Percentiles rank a stretch among this genome's conserved stretches.
Evolutionary conservation across 2,329 filamentous ascomycete species (phyloP).

Genomic region (Monosporascus sp.): DNA sequence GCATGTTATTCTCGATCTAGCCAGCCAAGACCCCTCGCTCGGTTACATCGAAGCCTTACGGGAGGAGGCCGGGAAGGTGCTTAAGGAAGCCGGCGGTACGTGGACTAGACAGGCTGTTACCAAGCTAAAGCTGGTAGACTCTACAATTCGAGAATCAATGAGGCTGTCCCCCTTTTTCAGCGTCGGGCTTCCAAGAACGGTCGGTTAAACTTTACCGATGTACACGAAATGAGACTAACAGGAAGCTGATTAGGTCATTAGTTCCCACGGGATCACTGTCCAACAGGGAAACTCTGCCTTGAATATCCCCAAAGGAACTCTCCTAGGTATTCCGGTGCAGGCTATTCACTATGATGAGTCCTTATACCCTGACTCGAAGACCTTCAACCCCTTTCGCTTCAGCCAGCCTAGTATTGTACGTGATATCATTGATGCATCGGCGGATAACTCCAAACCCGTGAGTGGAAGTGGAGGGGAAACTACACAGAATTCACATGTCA

Average conservation of each 20-base stretch:
- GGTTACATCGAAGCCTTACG: conserved; percentile 6
- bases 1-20: conserved; percentile 5
- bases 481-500: not conserved
- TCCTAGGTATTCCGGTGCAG: not conserved
- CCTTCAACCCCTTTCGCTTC: not conserved
- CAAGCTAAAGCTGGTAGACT: conserved; percentile 4
- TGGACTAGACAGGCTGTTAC: conserved; percentile 2
- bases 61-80: not conserved
- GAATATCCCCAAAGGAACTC: not conserved
- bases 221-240: too few species aligned
- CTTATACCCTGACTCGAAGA: not conserved
- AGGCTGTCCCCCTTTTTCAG: conserved; percentile 1
- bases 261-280: not conserved
- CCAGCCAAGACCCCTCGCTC: not conserved
- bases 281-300: not conserved
- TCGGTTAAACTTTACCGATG: not conserved
- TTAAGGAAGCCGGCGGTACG: not conserved
- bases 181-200: conserved; percentile 3
- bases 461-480: not conserved
- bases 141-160: conserved; percentile 9
- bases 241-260: not conserved
- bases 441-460: not conserved
- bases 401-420: not conserved
- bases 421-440: not conserved
- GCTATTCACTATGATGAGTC: not conserved